A percentile compares a stretch with the other conserved stretches of the same genome.
These are phyloP conservation scores for Thalassiosira profunda DNA, from an alignment of 108 stramenopile species.

Conservation along the genomic window DNA sequence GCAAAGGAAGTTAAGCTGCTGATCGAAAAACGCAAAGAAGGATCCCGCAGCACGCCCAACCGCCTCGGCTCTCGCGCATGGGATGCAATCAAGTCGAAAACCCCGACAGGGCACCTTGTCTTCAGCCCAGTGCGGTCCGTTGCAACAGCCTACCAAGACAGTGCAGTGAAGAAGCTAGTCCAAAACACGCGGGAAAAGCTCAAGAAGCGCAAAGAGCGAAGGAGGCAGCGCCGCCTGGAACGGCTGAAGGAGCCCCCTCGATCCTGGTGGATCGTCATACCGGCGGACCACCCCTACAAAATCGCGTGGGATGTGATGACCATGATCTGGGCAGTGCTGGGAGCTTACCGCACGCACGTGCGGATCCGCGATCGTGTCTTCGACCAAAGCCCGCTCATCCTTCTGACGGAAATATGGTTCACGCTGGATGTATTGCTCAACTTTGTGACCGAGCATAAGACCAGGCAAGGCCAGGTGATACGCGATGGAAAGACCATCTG, in stretches of 20 bases:
- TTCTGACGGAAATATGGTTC: constrained; percentile 82
- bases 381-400: constrained; percentile 59
- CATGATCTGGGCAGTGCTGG: constrained; percentile 68
- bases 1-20: constrained; percentile 14
- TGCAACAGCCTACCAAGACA: neutral
- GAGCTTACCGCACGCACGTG: constrained; percentile 70
- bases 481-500: constrained; percentile 71
- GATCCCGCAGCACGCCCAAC: constrained; percentile 1
- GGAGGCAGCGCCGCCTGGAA: constrained; percentile 32
- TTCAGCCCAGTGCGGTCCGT: no score
- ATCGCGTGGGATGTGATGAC: constrained; percentile 84
- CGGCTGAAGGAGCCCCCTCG: constrained; percentile 18
- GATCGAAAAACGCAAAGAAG: neutral
- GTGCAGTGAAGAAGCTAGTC: constrained; percentile 13
- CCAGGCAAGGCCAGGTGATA: constrained; percentile 59
- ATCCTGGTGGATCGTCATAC: constrained; percentile 64
- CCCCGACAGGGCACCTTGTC: no score
- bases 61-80: no score
- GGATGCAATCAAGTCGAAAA: no score
- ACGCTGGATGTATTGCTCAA: constrained; percentile 83
- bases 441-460: constrained; percentile 83
- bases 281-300: constrained; percentile 84
- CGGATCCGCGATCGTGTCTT: constrained; percentile 75
- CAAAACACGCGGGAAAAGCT: constrained; percentile 32
- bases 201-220: constrained; percentile 27